Conservation (phyloP, 176 grass and related monocot genomes). For the Musa troglodytarum region DNA sequence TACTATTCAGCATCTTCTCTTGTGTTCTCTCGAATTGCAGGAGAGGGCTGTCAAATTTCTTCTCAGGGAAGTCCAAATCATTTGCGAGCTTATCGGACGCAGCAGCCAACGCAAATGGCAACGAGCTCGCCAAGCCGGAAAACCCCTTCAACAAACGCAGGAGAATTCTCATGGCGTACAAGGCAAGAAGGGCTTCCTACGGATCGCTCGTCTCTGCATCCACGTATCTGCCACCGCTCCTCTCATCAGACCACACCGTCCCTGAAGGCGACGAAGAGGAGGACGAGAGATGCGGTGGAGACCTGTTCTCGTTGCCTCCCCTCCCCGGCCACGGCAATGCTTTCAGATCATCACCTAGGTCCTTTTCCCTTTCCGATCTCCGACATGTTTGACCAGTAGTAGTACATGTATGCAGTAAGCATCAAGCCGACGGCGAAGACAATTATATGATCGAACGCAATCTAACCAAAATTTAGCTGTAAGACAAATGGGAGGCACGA, state of each 20-base stretch:
- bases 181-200: constrained; percentile 42
- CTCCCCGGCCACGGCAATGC: background rate
- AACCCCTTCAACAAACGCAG: constrained; percentile 94
- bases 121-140: constrained; percentile 77
- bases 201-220: constrained; percentile 3
- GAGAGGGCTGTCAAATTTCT: constrained; percentile 88
- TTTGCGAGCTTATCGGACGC: constrained; percentile 70
- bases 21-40: constrained; percentile 19
- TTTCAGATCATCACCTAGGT: constrained; percentile 28
- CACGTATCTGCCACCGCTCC: constrained; percentile 35
- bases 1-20: no score
- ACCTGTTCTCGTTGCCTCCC: background rate
- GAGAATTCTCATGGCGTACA: constrained; percentile 51
- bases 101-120: constrained; percentile 17
- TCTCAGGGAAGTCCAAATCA: constrained; percentile 87
- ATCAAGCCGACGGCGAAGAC: no score
- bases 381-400: constrained; percentile 23
- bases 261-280: constrained; percentile 4
- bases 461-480: no score
- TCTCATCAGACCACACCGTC: constrained; percentile 7
- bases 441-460: no score
- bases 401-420: no score
- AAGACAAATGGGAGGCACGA: no score
- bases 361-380: constrained; percentile 38
- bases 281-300: constrained; percentile 1